Evolutionary conservation across 495 filamentous ascomycete genomes (phyloP), one percentile per base, ranked within the genome.

Genomic region (Penicillium pancosmium): DNA sequence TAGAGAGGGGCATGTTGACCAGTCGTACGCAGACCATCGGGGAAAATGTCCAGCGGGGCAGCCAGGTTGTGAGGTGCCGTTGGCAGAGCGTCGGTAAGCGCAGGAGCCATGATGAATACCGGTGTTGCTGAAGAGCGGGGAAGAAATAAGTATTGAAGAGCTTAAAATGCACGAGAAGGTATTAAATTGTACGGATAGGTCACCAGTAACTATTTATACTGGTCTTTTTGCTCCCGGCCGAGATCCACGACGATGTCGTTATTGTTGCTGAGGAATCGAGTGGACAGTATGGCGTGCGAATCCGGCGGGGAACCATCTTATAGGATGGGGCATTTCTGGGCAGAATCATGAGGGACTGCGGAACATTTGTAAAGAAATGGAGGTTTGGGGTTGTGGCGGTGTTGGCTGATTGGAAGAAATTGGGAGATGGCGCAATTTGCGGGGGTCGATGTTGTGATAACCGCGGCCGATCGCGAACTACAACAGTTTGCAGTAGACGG

Each of bases 1-100:
- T 87, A 88, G 7, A 89, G 69, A 1, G 91, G 91, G 4, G 82
- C 78, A 60, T 91, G 87, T 70, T 94, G 91, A 34, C 91, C 91
- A 3, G 86, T 89, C 5, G 89, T 91, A 64, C 83, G 81, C 52
- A 82, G 64, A 8, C 80, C 78, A 60, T 82, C 79, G 18, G 80
- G 80, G 57, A 82, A 83, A 62, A 66, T 38, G 18, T 75, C 71
- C 33, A 65, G 54, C 16, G 74, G 68, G 27, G 70, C 60, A 41
- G 61, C 43, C 43, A 74, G 62, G 27, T 69, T 58, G 53, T 77
- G 74, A n/a, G 71, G 67, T n/a, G 69, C 63, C 1, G 65, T 67
- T 21, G 71, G 62, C 27, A 63, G 59, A 36, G 65, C 40, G 25
- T 64, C 59, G n/a, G 72, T 73, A 48, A 75, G 67, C 43, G 70